These are phyloP conservation scores for Elaphomyces granulatus DNA, from an alignment of 495 filamentous ascomycete species.

Conservation along the genomic window DNA sequence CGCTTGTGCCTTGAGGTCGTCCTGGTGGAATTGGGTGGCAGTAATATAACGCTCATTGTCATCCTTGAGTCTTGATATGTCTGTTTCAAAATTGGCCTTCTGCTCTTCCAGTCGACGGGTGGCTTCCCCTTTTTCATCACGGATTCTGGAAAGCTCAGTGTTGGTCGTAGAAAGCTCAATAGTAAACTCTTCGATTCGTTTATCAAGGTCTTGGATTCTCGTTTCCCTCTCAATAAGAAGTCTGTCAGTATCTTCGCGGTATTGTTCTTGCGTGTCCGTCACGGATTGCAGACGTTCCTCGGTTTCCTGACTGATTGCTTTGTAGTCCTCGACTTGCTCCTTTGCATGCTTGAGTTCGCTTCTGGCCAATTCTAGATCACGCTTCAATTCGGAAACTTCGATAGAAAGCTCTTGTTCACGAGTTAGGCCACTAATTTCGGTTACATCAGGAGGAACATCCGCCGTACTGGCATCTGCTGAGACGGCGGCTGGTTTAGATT, in stretches of 20 bases:
- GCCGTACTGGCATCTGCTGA: conserved; percentile 13
- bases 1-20: conserved; percentile 83
- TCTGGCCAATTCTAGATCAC: conserved; percentile 59
- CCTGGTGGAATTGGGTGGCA: conserved; percentile 66
- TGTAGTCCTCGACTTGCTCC: conserved; percentile 71
- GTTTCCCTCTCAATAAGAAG: conserved; percentile 57
- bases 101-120: conserved; percentile 64
- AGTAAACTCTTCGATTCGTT: conserved; percentile 67
- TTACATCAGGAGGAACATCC: conserved; percentile 22
- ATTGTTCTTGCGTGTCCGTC: conserved; percentile 71
- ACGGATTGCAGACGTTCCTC: conserved; percentile 76
- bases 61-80: conserved; percentile 71
- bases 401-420: conserved; percentile 76
- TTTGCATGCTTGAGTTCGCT: conserved; percentile 66
- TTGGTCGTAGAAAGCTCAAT: conserved; percentile 67
- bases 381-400: conserved; percentile 70
- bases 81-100: conserved; percentile 53
- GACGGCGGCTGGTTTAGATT: conserved; percentile 52
- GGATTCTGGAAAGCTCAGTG: conserved; percentile 59
- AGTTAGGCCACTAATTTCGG: conserved; percentile 38
- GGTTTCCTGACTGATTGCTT: conserved; percentile 70
- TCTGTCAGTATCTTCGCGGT: conserved; percentile 67
- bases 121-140: conserved; percentile 61
- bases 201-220: conserved; percentile 62
- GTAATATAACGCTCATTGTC: conserved; percentile 67